Base-by-base conservation (phyloP, 2,329 filamentous ascomycete genomes). In the Ascochyta fabae region DNA sequence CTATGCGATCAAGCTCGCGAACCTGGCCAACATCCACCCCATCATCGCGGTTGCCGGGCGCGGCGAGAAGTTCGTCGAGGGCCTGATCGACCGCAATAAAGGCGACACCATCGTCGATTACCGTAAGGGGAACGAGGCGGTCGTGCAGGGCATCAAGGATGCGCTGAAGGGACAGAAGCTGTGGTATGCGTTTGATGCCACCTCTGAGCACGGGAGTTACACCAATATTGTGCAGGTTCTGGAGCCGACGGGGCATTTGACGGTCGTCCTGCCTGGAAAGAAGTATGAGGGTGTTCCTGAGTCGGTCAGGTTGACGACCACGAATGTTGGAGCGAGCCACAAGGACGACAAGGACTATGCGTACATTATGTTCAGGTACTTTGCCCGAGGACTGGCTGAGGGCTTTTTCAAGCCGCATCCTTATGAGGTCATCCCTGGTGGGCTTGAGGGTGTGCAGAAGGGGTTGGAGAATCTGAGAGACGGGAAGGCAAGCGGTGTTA, bases 401-500 rank as follows among this genome's bases (percentile, higher is more conserved):
- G 82, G 82, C 0, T 82, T 78, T 74, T 80, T 86, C 47, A 75
- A 69, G 56, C 64, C 70, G 6, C 83, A 86, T 67, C 81, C 81
- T 38, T 71, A 76, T 40, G 81, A 85, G 69, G 76, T 86, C 12
- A 70, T 85, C 1, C 73, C 79, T 0, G 83, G 84, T 3, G 86
- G 85, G 0, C 62, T 88, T 46, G 76, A 69, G 4, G 84, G 85
- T 0, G 70, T 88, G 2, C 74, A 86, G 64, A 73, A 66, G 31
- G 86, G 76, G 0, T 66, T 89, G 71, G 70, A 72, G 60, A 81
- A 84, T 59, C 69, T 90, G 66, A 84, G 81, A 68, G 79, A 78
- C 26, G 87, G 87, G 0, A 85, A 84, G 71, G 85, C 83, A 22
- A 87, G 83, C 64, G 87, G 80, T 1, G 78, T 84, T 0, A 90